Conservation (phyloP, 2,329 filamentous ascomycete genomes). For the Fonsecaea erecta region DNA sequence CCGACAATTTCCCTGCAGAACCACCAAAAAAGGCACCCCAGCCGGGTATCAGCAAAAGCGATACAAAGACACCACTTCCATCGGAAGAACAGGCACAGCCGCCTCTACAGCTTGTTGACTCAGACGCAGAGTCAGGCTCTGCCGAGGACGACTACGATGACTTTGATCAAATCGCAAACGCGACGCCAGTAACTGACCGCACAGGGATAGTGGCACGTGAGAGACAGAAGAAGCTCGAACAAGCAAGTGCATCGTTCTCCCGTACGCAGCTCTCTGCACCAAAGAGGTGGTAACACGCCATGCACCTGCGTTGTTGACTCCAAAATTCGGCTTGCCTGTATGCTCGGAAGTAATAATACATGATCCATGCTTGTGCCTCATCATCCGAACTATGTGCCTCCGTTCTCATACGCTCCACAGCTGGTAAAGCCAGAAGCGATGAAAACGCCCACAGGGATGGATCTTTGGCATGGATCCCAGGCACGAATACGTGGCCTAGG, state of each 20-base stretch:
- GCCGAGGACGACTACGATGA: slow-evolving; percentile 68
- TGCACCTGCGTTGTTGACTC: background rate
- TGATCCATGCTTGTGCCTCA: background rate
- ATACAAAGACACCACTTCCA: slow-evolving; percentile 57
- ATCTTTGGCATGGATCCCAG: background rate
- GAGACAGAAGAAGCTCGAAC: slow-evolving; percentile 57
- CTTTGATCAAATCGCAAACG: slow-evolving; percentile 92
- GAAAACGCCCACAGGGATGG: too few relatives aligned
- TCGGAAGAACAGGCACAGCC: slow-evolving; percentile 17
- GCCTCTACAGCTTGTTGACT: slow-evolving; percentile 63
- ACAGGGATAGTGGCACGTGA: slow-evolving; percentile 72
- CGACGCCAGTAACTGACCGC: slow-evolving; percentile 84
- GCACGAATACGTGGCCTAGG: background rate
- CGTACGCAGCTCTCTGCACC: slow-evolving; percentile 55
- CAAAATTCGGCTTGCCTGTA: background rate
- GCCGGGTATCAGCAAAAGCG: slow-evolving; percentile 43
- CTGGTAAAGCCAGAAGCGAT: background rate
- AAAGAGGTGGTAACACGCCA: slow-evolving; percentile 47
- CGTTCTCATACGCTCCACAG: background rate
- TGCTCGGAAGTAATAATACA: background rate
- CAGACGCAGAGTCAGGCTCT: slow-evolving; percentile 72
- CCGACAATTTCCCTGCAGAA: slow-evolving; percentile 54
- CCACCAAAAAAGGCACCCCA: slow-evolving; percentile 50
- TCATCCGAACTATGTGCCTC: background rate
- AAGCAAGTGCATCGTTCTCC: slow-evolving; percentile 55